Base-by-base conservation (phyloP, 2,329 filamentous ascomycete species). In the Xylaria multiplex region DNA sequence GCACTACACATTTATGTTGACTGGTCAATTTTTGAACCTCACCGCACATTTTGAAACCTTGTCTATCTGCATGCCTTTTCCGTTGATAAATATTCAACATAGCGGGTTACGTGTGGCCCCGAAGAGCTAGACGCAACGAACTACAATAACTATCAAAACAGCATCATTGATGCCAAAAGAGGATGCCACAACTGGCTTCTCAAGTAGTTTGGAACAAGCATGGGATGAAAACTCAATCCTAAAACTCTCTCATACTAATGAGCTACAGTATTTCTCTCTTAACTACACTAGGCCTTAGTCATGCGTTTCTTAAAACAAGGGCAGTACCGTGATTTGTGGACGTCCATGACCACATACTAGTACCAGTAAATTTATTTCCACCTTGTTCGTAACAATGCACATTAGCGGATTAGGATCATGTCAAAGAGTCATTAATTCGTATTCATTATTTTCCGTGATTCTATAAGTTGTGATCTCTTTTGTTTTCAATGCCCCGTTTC, bases 371-470 rank as follows among this genome's bases (percentile, higher is more conserved):
- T 4, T n/a, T 14, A 37, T 40, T 27, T 14, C 9, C 16, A 24
- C n/a, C 13, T 32, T n/a, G 9, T 1, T 30, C 11, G 16, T n/a
- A 24, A 30, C 22, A 3, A 30, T 4, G 7, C 19, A 42, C 11
- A 13, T 40, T 13, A 14, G 13, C 2, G 13, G 43, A 14, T 11
- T n/a, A 22, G 30, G 13, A n/a, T 55, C 48, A 48, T 60, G 63
- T 70, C 65, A 69, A 64, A 68, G 63, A 68, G 62, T 76, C 74
- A 71, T 76, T 65, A 70, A 75, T 70, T 76, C 74, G 70, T 76
- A 63, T 71, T 74, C 74, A 69, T 76, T 71, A 73, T 72, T 71
- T 65, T 71, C 65, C 74, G 67, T 73, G 65, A 73, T 69, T 75
- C 74, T 75, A 75, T 75, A 73, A 62, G 64, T 62, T 68, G 49